Conservation (phyloP, 2,329 filamentous ascomycete genomes). For the Trichoderma atroviride region DNA sequence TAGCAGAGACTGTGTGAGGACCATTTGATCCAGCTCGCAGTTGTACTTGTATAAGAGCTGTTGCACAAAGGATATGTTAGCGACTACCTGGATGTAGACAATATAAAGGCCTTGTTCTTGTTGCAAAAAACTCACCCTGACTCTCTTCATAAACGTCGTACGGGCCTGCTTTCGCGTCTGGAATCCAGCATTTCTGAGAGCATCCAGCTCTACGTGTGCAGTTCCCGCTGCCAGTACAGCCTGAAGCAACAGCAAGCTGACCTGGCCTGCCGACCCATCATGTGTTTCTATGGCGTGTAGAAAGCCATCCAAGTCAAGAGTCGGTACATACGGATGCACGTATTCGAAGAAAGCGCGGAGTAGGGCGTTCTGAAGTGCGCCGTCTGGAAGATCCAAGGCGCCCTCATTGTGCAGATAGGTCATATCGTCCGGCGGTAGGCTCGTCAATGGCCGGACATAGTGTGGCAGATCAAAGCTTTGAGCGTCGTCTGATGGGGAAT, state of each 20-base stretch:
- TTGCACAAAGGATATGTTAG: neutral
- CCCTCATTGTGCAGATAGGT: conserved; percentile 8
- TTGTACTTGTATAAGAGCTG: conserved; percentile 18
- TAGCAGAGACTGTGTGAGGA: conserved; percentile 15
- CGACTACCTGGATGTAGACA: neutral
- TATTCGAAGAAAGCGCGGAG: conserved; percentile 19
- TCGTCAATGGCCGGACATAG: conserved; percentile 13
- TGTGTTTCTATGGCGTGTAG: conserved; percentile 9
- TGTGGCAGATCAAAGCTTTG: conserved; percentile 3
- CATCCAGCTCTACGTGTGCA: conserved; percentile 14
- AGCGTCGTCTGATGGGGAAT: neutral
- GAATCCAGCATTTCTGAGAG: conserved; percentile 5
- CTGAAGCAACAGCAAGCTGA: conserved; percentile 14
- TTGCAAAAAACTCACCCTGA: neutral
- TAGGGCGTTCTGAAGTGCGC: conserved; percentile 1
- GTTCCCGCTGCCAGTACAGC: conserved; percentile 15
- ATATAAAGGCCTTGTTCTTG: neutral
- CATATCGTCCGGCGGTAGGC: conserved; percentile 20
- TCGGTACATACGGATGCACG: conserved; percentile 11
- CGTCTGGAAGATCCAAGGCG: conserved; percentile 10
- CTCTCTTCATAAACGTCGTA: conserved; percentile 8
- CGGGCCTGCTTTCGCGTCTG: conserved; percentile 14
- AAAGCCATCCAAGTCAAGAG: conserved; percentile 16
- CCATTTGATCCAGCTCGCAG: conserved; percentile 22
- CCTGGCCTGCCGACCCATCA: conserved; percentile 14